Evolutionary conservation across 768 basidiomycete species (phyloP), one percentile per base, ranked within the genome.

Genomic region (Amanita subjunquillea): DNA sequence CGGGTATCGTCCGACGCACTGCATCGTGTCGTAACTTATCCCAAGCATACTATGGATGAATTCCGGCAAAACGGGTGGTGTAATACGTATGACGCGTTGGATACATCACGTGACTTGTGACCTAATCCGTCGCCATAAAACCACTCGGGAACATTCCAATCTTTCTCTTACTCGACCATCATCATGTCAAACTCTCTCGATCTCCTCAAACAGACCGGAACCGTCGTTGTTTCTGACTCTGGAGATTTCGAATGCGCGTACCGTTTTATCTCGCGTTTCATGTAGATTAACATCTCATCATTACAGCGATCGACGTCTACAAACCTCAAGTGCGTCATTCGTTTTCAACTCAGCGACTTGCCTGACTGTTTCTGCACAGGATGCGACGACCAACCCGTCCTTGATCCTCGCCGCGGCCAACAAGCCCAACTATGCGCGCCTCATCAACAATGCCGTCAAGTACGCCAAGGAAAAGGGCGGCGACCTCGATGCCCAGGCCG

Each of bases 321-420:
- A 94, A 96, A 74, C 95, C 95, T 60, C 92, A 89, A 74, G 84
- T 81, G 66, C 59, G 48, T 49, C 44, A n/a, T 3, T 2, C 50
- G 27, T 17, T 38, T 50, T 41, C 30, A 54, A 25, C n/a, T 3
- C 23, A 34, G 32, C 20, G 20, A 43, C 7, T 17, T 50, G 15
- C 9, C 29, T 30, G 13, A 36, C 36, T 13, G 17, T 37, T n/a
- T 34, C 32, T 41, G 41, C 41, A 1, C 63, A 93, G 84, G 95
- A 97, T 75, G 95, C 95, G 20, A 98, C 96, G 42, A 99, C 96
- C 58, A 99, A 98, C 76, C 96, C 96, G 15, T 93, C 91, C 32
- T 69, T 93, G 67, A 91, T 98, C 67, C 76, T 99, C 64, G 90
- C 91, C 27, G 96, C 95, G 40, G 85, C 91, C 57, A 86, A 86